phyloP scores from a whole-genome alignment of 495 filamentous ascomycete genomes.

The Paragyromitra xinjiangensis region DNA sequence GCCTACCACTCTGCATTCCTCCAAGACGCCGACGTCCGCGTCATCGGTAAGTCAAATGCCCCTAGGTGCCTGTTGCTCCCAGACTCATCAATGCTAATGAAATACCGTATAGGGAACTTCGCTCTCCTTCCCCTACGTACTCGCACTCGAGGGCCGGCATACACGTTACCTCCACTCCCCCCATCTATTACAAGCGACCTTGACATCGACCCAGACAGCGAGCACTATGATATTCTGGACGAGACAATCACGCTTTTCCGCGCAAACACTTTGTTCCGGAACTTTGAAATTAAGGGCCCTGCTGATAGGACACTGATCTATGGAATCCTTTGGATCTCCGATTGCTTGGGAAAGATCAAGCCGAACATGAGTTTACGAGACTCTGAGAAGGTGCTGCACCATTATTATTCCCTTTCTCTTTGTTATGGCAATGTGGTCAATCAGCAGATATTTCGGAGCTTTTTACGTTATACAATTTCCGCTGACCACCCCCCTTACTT shows the following conservation, averaged over 20 bases:
- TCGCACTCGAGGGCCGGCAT: constrained; percentile 88
- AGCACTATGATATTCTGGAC: constrained; percentile 93
- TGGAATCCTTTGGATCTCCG: constrained; percentile 91
- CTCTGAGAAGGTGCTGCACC: constrained; percentile 66
- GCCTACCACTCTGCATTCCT: constrained; percentile 58
- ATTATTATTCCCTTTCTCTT: neutral
- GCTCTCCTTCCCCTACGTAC: constrained; percentile 93
- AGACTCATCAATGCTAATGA: constrained; percentile 28
- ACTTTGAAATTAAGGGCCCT: constrained; percentile 98
- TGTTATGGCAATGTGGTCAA: neutral
- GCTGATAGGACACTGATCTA: constrained; percentile 96
- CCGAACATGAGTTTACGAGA: constrained; percentile 68
- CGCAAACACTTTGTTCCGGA: constrained; percentile 97
- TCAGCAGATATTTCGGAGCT: neutral
- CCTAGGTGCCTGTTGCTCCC: neutral
- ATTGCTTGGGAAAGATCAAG: constrained; percentile 85
- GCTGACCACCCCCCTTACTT: constrained; percentile 12
- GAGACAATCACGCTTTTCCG: constrained; percentile 93
- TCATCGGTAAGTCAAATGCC: constrained; percentile 51
- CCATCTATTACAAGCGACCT: constrained; percentile 69
- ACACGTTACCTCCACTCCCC: constrained; percentile 77
- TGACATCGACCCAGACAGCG: constrained; percentile 80
- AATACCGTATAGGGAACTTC: constrained; percentile 75
- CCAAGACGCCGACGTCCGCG: constrained; percentile 56
- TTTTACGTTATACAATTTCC: neutral